A percentile compares a stretch with the other conserved stretches of the same genome.
Evolutionary conservation across 176 grass and related monocot species (phyloP).

Genomic region (Cenchrus purpureus): DNA sequence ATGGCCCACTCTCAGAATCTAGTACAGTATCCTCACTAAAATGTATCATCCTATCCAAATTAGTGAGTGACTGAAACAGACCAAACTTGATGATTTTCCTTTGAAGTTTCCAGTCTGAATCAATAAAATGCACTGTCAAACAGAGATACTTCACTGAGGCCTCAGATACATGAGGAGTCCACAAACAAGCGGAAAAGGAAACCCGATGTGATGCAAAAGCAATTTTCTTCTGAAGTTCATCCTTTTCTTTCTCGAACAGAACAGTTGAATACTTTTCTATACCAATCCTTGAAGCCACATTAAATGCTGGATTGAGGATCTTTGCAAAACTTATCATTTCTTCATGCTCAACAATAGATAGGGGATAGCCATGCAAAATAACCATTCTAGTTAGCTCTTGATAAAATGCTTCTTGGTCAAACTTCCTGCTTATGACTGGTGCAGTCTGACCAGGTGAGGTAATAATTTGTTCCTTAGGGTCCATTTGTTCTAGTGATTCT

Average conservation of each 20-base stretch:
- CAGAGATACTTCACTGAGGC: slow-evolving; percentile 41
- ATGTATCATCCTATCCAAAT: slow-evolving; percentile 47
- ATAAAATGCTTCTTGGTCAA: slow-evolving; percentile 50
- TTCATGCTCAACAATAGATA: slow-evolving; percentile 47
- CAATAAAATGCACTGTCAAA: slow-evolving; percentile 51
- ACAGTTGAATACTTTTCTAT: slow-evolving; percentile 46
- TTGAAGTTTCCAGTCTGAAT: slow-evolving; percentile 52
- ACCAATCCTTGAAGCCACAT: slow-evolving; percentile 39
- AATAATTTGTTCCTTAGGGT: slow-evolving; percentile 22
- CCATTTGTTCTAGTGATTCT: slow-evolving; percentile 6
- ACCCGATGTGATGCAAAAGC: slow-evolving; percentile 22
- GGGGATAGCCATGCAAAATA: slow-evolving; percentile 43
- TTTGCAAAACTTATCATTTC: slow-evolving; percentile 47
- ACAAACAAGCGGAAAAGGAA: slow-evolving; percentile 51
- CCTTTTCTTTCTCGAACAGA: slow-evolving; percentile 46
- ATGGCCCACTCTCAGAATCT: slow-evolving; percentile 41
- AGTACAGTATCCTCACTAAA: slow-evolving; percentile 30
- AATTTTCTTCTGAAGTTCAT: slow-evolving; percentile 49
- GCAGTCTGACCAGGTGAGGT: neutral
- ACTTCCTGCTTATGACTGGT: slow-evolving; percentile 20
- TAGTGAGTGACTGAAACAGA: slow-evolving; percentile 16
- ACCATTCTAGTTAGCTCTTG: slow-evolving; percentile 44
- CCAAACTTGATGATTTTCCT: slow-evolving; percentile 54
- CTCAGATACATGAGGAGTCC: slow-evolving; percentile 35
- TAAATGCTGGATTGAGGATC: slow-evolving; percentile 42